These are phyloP conservation scores for Venturia effusa DNA, from an alignment of 2,329 filamentous ascomycete genomes.

Conservation along the genomic window DNA sequence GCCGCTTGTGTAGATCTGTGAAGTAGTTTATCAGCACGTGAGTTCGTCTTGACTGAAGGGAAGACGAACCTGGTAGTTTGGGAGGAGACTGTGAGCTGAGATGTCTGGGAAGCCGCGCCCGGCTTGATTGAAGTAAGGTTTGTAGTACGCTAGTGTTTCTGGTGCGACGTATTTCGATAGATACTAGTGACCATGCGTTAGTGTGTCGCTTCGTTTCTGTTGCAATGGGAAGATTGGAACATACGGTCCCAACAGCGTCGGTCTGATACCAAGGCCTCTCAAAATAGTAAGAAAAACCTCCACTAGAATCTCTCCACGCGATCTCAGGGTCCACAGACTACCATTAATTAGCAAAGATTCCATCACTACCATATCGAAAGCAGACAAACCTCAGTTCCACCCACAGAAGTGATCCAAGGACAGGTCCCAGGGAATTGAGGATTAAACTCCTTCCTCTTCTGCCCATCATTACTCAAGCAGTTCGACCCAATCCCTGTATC, in stretches of 20 bases:
- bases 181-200: neutral
- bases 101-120: slow-evolving; percentile 14
- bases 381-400: slow-evolving; percentile 25
- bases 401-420: slow-evolving; percentile 37
- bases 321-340: slow-evolving; percentile 26
- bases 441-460: slow-evolving; percentile 31
- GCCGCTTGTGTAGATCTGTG: slow-evolving; percentile 3
- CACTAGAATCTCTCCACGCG: slow-evolving; percentile 26
- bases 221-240: neutral
- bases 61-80: slow-evolving; percentile 5
- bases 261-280: slow-evolving; percentile 30
- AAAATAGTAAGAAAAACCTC: slow-evolving; percentile 36
- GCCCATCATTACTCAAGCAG: slow-evolving; percentile 36
- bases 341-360: neutral
- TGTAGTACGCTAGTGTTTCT: neutral
- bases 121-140: slow-evolving; percentile 10
- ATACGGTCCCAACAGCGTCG: slow-evolving; percentile 2
- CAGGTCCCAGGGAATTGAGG: slow-evolving; percentile 37
- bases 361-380: neutral
- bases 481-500: slow-evolving; percentile 30
- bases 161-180: neutral
- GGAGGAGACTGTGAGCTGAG: slow-evolving; percentile 9
- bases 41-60: neutral
- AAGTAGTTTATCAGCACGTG: neutral
- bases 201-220: neutral